Evolutionary conservation across 495 filamentous ascomycete genomes (phyloP).

Genomic region (Penicillium pancosmium): DNA sequence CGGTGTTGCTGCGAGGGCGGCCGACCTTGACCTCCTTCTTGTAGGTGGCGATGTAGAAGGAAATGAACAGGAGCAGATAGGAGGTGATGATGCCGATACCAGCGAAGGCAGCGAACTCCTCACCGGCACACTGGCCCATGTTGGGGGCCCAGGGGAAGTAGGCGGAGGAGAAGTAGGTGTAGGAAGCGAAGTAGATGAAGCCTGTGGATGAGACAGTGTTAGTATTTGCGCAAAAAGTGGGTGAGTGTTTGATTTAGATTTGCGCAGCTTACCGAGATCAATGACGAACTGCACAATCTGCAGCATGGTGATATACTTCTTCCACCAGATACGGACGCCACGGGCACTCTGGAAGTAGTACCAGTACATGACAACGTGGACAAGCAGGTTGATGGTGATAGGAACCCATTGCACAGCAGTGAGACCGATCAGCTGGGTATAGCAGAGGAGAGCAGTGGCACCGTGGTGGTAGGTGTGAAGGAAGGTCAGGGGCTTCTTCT

Average conservation of each 20-base stretch:
- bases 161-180: constrained; percentile 89
- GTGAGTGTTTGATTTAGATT: not conserved
- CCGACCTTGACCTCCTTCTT: constrained; percentile 76
- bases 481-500: constrained; percentile 79
- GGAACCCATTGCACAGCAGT: constrained; percentile 70
- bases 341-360: constrained; percentile 66
- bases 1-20: constrained; percentile 53
- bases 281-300: constrained; percentile 63
- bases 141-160: constrained; percentile 89
- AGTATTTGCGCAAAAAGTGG: not conserved
- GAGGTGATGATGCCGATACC: constrained; percentile 90
- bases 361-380: constrained; percentile 74
- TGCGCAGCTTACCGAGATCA: constrained; percentile 51
- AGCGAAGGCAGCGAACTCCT: constrained; percentile 95
- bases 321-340: constrained; percentile 63
- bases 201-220: constrained; percentile 41
- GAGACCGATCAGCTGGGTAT: constrained; percentile 69
- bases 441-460: constrained; percentile 71
- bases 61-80: constrained; percentile 97
- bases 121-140: constrained; percentile 83
- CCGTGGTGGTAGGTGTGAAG: constrained; percentile 78
- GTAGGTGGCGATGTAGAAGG: constrained; percentile 97
- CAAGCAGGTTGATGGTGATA: constrained; percentile 67
- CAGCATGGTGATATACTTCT: constrained; percentile 61
- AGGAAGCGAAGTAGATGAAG: constrained; percentile 95